Percentiles rank a stretch among this genome's conserved stretches.
These are phyloP conservation scores for Vitis vinifera DNA, from an alignment of 164 flowering plant species.

Conservation along the genomic window ASM3070453v1 NC_081813.1:1112501-1113000, in stretches of 20 bases:
- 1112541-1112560: slow-evolving; percentile 9
- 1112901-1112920: slow-evolving; percentile 2
- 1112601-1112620: neutral
- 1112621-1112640: neutral
- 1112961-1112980: neutral
- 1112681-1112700: neutral
- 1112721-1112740: slow-evolving; percentile 3
- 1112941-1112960: neutral
- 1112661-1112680: slow-evolving; percentile 10
- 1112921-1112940: neutral
- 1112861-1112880: slow-evolving; percentile 5
- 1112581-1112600: neutral
- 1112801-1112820: neutral
- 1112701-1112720: slow-evolving; percentile 11
- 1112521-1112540: neutral
- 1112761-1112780: neutral
- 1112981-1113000: slow-evolving; percentile 5
- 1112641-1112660: neutral
- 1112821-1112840: slow-evolving; percentile 6
- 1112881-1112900: slow-evolving; percentile 6
- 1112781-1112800: neutral
- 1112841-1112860: slow-evolving; percentile 6
- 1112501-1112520: neutral
- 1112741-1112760: neutral
- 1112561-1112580: slow-evolving; percentile 6